Evolutionary conservation across 2,329 filamentous ascomycete species (phyloP).

Genomic region (Sporothrix pallida): DNA sequence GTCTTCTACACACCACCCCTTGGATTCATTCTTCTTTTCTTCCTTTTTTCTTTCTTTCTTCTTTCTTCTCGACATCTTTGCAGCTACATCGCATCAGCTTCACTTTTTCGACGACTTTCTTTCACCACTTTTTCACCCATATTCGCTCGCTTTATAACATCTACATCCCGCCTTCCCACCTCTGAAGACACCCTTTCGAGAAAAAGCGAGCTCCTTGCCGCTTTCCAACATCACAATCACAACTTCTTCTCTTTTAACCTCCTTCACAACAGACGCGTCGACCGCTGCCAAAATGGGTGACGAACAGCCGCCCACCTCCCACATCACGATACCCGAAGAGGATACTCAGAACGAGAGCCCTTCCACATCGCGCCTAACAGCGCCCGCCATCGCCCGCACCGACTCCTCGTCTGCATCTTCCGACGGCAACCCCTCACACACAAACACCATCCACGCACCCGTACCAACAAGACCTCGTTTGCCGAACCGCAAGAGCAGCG

Average conservation of each 20-base stretch:
- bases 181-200: background rate
- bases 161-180: background rate
- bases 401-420: slow-evolving; percentile 46
- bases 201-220: slow-evolving; percentile 13
- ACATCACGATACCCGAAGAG: slow-evolving; percentile 29
- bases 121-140: background rate
- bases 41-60: background rate
- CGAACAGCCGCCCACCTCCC: slow-evolving; percentile 24
- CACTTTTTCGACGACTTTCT: slow-evolving; percentile 13
- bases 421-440: slow-evolving; percentile 39
- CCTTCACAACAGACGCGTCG: background rate
- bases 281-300: slow-evolving; percentile 23
- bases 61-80: background rate
- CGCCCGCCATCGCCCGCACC: slow-evolving; percentile 36
- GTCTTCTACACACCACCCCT: slow-evolving; percentile 12
- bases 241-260: background rate
- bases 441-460: slow-evolving; percentile 55
- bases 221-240: background rate
- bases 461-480: slow-evolving; percentile 68
- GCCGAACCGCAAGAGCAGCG: slow-evolving; percentile 76
- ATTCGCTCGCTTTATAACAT: slow-evolving; percentile 4
- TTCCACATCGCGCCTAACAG: background rate
- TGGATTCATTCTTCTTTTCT: background rate
- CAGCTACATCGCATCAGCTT: background rate
- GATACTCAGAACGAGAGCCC: background rate